These are phyloP conservation scores for Pleomassaria siparia DNA, from an alignment of 2,329 filamentous ascomycete species.

Conservation along the genomic window DNA sequence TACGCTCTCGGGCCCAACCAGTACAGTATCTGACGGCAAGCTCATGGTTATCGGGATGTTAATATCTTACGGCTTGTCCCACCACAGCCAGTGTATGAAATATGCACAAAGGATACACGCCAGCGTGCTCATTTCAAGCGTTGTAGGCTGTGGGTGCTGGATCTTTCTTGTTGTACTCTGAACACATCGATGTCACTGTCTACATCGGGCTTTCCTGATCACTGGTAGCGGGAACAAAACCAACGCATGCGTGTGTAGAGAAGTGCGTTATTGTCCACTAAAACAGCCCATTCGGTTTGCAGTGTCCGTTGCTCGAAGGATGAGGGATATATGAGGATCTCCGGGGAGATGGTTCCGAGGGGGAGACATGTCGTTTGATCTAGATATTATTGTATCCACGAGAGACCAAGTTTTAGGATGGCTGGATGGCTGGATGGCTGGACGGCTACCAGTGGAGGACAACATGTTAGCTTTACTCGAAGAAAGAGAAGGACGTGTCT, in stretches of 20 bases:
- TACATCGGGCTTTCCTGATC: neutral
- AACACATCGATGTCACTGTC: neutral
- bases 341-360: constrained; percentile 5
- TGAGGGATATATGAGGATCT: constrained; percentile 8
- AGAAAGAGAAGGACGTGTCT: too few species aligned
- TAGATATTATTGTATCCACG: constrained; percentile 8
- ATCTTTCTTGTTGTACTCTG: constrained; percentile 16
- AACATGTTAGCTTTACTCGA: too few species aligned
- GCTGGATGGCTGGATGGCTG: constrained; percentile 15
- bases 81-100: constrained; percentile 15
- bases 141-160: constrained; percentile 12
- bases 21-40: neutral
- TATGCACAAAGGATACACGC: constrained; percentile 19
- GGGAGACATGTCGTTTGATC: constrained; percentile 8
- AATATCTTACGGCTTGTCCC: constrained; percentile 19
- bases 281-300: too few species aligned
- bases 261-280: constrained; percentile 17
- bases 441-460: too few species aligned
- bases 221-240: neutral
- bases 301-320: constrained; percentile 2
- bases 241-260: constrained; percentile 20
- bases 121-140: constrained; percentile 19
- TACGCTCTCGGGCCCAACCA: neutral
- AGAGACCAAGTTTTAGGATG: constrained; percentile 8
- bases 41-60: constrained; percentile 10